Evolutionary conservation across 768 basidiomycete species (phyloP).

Genomic region (Chalciporus sphaerocephalus): DNA sequence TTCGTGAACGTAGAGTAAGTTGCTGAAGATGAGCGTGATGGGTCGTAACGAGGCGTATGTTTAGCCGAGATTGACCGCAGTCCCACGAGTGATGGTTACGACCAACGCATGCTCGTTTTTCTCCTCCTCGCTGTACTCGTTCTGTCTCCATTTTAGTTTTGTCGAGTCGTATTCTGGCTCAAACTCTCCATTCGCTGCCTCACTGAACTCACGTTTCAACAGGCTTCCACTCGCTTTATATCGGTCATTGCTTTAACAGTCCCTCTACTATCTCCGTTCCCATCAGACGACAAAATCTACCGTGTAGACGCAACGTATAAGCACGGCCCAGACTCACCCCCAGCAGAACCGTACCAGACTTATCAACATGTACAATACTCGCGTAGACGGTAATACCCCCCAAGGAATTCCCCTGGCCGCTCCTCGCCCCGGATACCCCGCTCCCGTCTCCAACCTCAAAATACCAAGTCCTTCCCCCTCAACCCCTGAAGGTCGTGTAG

Average conservation of each 20-base stretch:
- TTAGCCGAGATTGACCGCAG: constrained; percentile 19
- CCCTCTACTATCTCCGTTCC: constrained; percentile 22
- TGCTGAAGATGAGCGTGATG: neutral
- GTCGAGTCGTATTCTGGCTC: constrained; percentile 11
- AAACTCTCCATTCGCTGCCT: constrained; percentile 19
- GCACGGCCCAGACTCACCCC: constrained; percentile 34
- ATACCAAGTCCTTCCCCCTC: constrained; percentile 46
- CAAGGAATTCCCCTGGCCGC: constrained; percentile 51
- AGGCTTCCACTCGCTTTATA: constrained; percentile 32
- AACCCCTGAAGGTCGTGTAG: constrained; percentile 27
- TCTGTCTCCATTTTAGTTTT: constrained; percentile 3
- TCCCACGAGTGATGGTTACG: constrained; percentile 21
- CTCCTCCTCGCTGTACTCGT: neutral
- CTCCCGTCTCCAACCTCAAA: constrained; percentile 63
- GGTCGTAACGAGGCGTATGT: neutral
- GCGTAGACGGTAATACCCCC: constrained; percentile 41
- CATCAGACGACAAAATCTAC: constrained; percentile 64
- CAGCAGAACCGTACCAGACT: constrained; percentile 49
- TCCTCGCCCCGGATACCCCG: constrained; percentile 70
- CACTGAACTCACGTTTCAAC: constrained; percentile 14
- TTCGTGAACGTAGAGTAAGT: neutral
- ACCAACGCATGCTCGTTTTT: constrained; percentile 9
- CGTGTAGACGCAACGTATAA: constrained; percentile 33
- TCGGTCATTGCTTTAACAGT: constrained; percentile 3
- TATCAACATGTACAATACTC: constrained; percentile 72